Conservation (phyloP, 441 rosid genomes). For the Populus trichocarpa region DNA sequence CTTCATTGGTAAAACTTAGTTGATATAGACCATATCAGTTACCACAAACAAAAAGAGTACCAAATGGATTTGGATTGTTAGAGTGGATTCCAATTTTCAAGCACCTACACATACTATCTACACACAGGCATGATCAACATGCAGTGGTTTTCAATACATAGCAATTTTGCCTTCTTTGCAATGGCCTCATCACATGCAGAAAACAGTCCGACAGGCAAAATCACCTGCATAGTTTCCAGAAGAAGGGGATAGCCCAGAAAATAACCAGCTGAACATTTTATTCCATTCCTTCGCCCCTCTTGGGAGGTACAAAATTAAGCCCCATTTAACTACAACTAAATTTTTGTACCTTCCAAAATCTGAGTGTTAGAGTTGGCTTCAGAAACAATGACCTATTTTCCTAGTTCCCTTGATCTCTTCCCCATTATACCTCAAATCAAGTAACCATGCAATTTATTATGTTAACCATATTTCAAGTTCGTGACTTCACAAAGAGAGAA, state of each 20-base stretch:
- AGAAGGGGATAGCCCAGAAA: neutral
- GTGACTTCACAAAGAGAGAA: neutral
- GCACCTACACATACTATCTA: neutral
- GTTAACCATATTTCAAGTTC: neutral
- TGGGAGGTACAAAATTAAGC: neutral
- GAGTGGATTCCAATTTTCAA: neutral
- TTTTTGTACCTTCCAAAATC: neutral
- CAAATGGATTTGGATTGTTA: too few relatives aligned
- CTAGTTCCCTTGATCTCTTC: neutral
- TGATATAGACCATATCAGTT: neutral
- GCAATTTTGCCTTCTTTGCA: neutral
- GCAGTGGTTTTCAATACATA: neutral
- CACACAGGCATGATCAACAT: neutral
- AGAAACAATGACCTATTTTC: neutral
- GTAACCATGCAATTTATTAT: neutral
- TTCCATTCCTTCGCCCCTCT: neutral
- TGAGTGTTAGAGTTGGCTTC: neutral
- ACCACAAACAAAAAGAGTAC: neutral
- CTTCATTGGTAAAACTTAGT: neutral
- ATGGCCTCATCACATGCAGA: neutral
- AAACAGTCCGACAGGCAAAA: neutral
- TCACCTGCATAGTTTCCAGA: neutral
- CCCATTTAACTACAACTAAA: neutral
- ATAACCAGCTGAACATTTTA: neutral
- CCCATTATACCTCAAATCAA: neutral